Conservation (phyloP, 2,329 filamentous ascomycete species). For the Alternaria conjuncta region DNA sequence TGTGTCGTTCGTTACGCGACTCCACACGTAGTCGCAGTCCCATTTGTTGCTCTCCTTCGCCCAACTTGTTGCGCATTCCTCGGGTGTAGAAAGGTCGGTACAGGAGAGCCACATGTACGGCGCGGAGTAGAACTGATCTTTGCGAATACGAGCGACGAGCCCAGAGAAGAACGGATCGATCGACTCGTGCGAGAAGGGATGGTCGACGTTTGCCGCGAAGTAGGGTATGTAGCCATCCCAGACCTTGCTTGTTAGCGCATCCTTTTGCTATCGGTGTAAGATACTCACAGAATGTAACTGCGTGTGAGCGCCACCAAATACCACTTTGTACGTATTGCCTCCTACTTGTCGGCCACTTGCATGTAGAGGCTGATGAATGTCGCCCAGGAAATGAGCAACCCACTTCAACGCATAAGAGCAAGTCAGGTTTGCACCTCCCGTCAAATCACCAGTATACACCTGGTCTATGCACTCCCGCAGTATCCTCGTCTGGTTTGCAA, state of each 20-base stretch:
- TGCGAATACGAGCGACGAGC: slow-evolving; percentile 45
- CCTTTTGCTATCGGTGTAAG: neutral
- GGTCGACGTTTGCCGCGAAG: slow-evolving; percentile 41
- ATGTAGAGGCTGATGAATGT: slow-evolving; percentile 52
- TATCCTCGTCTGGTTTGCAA: slow-evolving; percentile 51
- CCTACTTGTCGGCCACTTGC: slow-evolving; percentile 47
- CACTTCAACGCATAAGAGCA: slow-evolving; percentile 53
- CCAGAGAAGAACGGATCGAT: slow-evolving; percentile 45
- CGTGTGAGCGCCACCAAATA: slow-evolving; percentile 41
- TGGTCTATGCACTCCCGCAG: slow-evolving; percentile 44
- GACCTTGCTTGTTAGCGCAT: slow-evolving; percentile 35
- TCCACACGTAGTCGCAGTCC: slow-evolving; percentile 51
- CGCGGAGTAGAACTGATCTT: slow-evolving; percentile 45
- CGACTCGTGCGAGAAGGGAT: slow-evolving; percentile 44
- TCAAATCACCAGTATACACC: slow-evolving; percentile 32
- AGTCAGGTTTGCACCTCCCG: slow-evolving; percentile 40
- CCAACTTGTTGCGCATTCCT: slow-evolving; percentile 46
- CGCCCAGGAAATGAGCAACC: slow-evolving; percentile 51
- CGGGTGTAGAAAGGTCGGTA: slow-evolving; percentile 39
- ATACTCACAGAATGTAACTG: slow-evolving; percentile 48
- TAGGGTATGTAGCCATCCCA: slow-evolving; percentile 51
- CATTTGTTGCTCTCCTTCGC: slow-evolving; percentile 49
- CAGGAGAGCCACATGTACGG: slow-evolving; percentile 47
- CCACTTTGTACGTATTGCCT: slow-evolving; percentile 49
- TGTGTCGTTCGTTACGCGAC: slow-evolving; percentile 34